Conservation (phyloP, 2,329 filamentous ascomycete genomes). For the Fusarium staphyleae region DNA sequence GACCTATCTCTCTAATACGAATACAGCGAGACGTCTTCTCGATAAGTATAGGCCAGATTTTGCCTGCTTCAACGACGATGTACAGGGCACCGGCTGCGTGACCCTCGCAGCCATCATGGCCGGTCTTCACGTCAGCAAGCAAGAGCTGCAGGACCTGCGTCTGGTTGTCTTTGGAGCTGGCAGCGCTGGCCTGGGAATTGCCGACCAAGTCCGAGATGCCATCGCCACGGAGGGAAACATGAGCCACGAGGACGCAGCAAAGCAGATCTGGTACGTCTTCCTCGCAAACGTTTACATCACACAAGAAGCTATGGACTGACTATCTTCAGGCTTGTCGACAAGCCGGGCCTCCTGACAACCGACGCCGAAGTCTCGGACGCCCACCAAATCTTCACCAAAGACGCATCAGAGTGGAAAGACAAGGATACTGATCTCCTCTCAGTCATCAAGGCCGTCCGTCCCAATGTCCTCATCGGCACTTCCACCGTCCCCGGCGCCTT, state of each 20-base stretch:
- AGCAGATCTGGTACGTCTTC: conserved; percentile 74
- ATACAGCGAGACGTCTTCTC: conserved; percentile 71
- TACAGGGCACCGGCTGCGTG: conserved; percentile 88
- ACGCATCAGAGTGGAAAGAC: conserved; percentile 68
- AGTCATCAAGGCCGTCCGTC: conserved; percentile 74
- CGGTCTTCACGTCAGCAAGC: conserved; percentile 71
- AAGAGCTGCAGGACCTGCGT: conserved; percentile 71
- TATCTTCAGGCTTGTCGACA: conserved; percentile 75
- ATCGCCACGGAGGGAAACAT: conserved; percentile 73
- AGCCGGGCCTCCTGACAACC: conserved; percentile 75
- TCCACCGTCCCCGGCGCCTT: conserved; percentile 81
- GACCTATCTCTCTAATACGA: background rate
- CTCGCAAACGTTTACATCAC: background rate
- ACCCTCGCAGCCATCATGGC: conserved; percentile 84
- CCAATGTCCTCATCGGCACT: conserved; percentile 84
- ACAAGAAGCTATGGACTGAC: background rate
- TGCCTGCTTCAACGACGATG: conserved; percentile 89
- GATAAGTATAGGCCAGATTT: conserved; percentile 77
- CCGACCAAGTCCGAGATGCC: conserved; percentile 82
- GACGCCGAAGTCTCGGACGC: conserved; percentile 69
- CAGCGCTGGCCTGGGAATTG: conserved; percentile 84
- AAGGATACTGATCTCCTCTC: conserved; percentile 66
- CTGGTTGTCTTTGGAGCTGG: conserved; percentile 83
- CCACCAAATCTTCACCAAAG: conserved; percentile 71
- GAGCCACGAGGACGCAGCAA: conserved; percentile 74